Evolutionary conservation across 306 rosid genomes (phyloP).

Genomic region (Vigna hirtella): DNA sequence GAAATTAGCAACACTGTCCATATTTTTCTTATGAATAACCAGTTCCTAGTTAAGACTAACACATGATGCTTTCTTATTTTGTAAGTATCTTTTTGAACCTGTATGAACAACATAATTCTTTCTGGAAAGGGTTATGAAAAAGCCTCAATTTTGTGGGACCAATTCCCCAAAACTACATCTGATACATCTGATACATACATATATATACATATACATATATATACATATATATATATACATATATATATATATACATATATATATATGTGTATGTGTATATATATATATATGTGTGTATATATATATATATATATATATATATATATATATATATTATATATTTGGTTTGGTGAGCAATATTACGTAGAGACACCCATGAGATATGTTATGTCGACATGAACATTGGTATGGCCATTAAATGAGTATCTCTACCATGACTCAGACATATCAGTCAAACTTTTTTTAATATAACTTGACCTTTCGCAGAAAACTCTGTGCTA

Average conservation of each 20-base stretch:
- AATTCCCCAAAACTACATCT: too few relatives aligned
- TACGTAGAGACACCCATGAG: not conserved
- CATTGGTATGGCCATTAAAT: not conserved
- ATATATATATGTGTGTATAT: too few relatives aligned
- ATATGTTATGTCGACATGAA: not conserved
- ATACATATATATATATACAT: not conserved
- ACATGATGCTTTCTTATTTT: not conserved
- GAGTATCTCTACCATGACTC: not conserved
- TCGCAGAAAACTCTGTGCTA: too few relatives aligned
- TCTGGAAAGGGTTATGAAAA: not conserved
- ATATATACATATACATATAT: too few relatives aligned
- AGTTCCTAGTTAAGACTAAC: conserved; percentile 2
- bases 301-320: too few relatives aligned
- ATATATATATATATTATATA: too few relatives aligned
- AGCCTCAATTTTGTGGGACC: not conserved
- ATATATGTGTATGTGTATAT: too few relatives aligned
- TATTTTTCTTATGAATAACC: not conserved
- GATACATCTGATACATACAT: too few relatives aligned
- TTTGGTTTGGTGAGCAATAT: not conserved
- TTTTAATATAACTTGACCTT: not conserved
- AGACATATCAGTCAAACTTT: not conserved
- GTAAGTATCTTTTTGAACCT: not conserved
- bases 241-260: too few relatives aligned
- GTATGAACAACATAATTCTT: not conserved
- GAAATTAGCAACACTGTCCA: not conserved